Evolutionary conservation across 768 basidiomycete genomes (phyloP).

Genomic region (Collybiopsis luxurians): DNA sequence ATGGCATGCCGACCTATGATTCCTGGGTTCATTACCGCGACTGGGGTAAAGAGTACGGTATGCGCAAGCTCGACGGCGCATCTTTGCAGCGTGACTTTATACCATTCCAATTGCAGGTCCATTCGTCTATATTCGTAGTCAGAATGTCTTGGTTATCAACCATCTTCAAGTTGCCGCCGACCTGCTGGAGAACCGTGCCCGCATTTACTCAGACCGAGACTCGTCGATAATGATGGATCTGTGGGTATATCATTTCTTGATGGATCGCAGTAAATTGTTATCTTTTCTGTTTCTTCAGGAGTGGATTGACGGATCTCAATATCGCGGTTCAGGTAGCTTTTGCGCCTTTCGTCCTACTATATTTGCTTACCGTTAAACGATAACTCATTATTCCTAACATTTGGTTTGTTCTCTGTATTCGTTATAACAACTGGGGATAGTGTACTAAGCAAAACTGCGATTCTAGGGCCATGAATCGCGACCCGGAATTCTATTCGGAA

Average conservation of each 20-base stretch:
- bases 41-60: conserved; percentile 1
- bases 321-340: background rate
- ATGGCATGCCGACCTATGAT: background rate
- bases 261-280: background rate
- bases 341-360: background rate
- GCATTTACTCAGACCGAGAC: background rate
- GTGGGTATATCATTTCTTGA: background rate
- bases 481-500: too few relatives aligned
- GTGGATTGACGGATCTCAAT: background rate
- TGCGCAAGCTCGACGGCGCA: background rate
- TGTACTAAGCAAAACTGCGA: too few relatives aligned
- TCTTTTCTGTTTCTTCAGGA: background rate
- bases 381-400: background rate
- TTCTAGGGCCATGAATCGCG: too few relatives aligned
- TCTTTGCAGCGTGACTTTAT: too few relatives aligned
- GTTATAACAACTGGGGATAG: too few relatives aligned
- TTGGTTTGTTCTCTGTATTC: too few relatives aligned
- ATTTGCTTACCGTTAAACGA: background rate
- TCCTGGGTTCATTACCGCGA: background rate
- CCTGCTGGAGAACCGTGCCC: background rate
- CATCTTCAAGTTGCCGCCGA: background rate
- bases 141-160: background rate
- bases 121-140: background rate
- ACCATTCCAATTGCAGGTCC: background rate
- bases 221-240: background rate